Percentiles rank a stretch among this genome's conserved stretches.
Conservation (phyloP, 495 filamentous ascomycete genomes). For the Aspergillus cavernicola region DNA sequence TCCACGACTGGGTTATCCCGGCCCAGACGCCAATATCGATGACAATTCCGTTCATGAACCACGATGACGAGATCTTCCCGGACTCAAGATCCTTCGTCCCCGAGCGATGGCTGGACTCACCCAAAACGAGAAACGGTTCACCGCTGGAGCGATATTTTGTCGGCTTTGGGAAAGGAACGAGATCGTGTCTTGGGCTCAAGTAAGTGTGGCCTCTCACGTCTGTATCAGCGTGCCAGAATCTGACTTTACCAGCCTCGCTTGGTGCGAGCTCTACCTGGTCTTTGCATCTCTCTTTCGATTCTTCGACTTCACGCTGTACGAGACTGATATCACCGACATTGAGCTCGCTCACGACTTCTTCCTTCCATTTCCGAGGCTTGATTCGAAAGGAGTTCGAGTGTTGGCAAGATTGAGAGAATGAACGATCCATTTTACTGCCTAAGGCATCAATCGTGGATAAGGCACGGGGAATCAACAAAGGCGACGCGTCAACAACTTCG, state of each 20-base stretch:
- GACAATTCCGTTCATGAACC: slow-evolving; percentile 1
- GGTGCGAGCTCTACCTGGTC: slow-evolving; percentile 4
- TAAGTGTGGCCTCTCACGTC: background rate
- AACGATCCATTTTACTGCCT: no score
- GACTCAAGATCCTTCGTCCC: slow-evolving; percentile 1
- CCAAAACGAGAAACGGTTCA: background rate
- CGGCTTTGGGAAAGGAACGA: slow-evolving; percentile 2
- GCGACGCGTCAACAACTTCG: no score
- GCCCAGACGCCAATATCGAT: background rate
- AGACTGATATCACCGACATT: slow-evolving; percentile 1
- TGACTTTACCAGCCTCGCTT: background rate
- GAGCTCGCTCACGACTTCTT: slow-evolving; percentile 4
- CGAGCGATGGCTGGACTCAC: background rate
- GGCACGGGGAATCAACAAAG: no score
- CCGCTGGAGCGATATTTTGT: slow-evolving; percentile 2
- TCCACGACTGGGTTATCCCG: background rate
- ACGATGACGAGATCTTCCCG: slow-evolving; percentile 2
- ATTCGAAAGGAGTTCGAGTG: slow-evolving; percentile 5
- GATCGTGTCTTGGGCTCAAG: slow-evolving; percentile 4
- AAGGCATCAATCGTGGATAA: no score
- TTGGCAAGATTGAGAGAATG: background rate
- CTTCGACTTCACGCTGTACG: slow-evolving; percentile 4
- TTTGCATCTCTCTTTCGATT: slow-evolving; percentile 2
- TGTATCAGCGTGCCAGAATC: background rate
- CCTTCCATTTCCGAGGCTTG: background rate